Base-by-base conservation (phyloP, 306 rosid genomes). In the Carpinus viminea region DNA sequence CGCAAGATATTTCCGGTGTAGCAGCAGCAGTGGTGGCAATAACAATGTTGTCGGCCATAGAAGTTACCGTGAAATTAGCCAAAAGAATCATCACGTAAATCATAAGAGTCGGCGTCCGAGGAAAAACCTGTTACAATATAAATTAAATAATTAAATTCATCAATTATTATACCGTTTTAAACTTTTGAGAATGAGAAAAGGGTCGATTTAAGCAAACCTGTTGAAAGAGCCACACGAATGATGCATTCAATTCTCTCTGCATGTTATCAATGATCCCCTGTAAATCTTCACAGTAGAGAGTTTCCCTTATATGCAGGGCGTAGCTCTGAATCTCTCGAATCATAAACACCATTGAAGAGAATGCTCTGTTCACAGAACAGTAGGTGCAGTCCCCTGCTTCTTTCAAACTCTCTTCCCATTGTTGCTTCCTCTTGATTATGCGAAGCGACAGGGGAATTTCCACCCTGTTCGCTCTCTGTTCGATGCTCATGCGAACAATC, bases 151-250 rank as follows among this genome's bases (percentile, higher is more conserved):
- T 41, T 5, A 41, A 41, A 5, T 38, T 38, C 41, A 3, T 38
- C 41, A 4, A 36, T 38, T 5, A 4, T 5, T 36, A 0, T 36
- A 36, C 6, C 41, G 3, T 36, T 36, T 41, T 41, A 41, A 41
- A 41, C 45, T 41, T 41, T 41, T 41, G 1, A 41, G 45, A 41
- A 5, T 2, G 5, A 36, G 5, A 36, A 36, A 41, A 0, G 43
- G 0, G 43, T 5, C 5, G 8, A 41, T 41, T 41, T 41, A 41
- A 41, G 8, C 89, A 88, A 56, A 94, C 93, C 69, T 87, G 89
- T 77, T 90, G 94, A 55, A 94, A 94, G 21, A 92, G 64, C 94
- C 96, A 92, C 1, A 88, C 92, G 64, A 90, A 92, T 12, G 98
- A 90, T 56, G 79, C 87, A 74, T 89, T 88, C 85, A 89, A 83